Evolutionary conservation across 768 basidiomycete genomes (phyloP).

Genomic region (Hysterangium stoloniferum): DNA sequence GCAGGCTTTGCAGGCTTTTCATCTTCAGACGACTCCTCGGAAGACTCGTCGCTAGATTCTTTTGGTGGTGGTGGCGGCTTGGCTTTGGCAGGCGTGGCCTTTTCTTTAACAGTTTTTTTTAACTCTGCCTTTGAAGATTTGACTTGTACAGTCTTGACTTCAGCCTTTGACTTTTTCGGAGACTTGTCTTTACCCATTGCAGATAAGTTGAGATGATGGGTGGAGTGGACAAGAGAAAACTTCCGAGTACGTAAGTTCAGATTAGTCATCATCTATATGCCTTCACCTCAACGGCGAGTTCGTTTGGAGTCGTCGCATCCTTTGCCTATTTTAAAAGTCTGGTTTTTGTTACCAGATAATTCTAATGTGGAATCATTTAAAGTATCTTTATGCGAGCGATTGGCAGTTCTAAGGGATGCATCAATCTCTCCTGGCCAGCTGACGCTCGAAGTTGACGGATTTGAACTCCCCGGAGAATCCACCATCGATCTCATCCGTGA

Average conservation of each 20-base stretch:
- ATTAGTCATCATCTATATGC: neutral
- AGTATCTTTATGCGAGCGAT: neutral
- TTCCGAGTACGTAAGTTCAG: constrained; percentile 1
- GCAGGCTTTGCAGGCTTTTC: constrained; percentile 21
- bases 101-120: constrained; percentile 22
- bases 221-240: constrained; percentile 6
- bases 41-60: constrained; percentile 18
- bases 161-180: constrained; percentile 27
- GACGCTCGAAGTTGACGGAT: constrained; percentile 7
- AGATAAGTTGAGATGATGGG: neutral
- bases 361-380: neutral
- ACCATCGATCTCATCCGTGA: constrained; percentile 1
- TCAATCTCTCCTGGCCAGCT: neutral
- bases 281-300: neutral
- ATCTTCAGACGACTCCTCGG: constrained; percentile 5
- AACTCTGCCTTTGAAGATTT: constrained; percentile 22
- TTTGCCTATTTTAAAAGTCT: neutral
- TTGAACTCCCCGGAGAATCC: constrained; percentile 3
- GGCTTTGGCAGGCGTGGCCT: constrained; percentile 10
- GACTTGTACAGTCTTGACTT: constrained; percentile 29
- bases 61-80: constrained; percentile 16
- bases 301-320: constrained; percentile 4
- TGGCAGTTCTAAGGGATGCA: neutral
- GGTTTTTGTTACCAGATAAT: constrained; percentile 2
- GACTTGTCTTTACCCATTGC: constrained; percentile 36